Conservation (phyloP, 768 basidiomycete genomes). For the Suillus clintonianus region DNA sequence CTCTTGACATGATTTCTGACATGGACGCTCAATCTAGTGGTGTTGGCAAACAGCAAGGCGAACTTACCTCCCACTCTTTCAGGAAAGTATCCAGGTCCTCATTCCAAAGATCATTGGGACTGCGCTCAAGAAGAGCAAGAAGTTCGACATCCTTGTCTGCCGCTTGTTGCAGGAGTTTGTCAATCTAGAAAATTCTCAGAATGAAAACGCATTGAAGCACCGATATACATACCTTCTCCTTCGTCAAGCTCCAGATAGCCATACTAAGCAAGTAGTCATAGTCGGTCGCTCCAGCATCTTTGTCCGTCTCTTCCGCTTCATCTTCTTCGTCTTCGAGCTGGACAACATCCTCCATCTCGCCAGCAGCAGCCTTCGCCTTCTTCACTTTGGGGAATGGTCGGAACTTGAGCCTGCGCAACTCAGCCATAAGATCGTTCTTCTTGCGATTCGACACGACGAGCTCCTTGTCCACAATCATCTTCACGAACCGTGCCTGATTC, state of each 20-base stretch:
- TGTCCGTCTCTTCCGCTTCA: conserved; percentile 49
- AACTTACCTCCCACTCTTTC: conserved; percentile 79
- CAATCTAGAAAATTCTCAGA: conserved; percentile 55
- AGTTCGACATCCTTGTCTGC: conserved; percentile 83
- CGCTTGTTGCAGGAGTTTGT: conserved; percentile 78
- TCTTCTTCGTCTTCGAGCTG: conserved; percentile 53
- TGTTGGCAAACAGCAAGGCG: not conserved
- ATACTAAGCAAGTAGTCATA: conserved; percentile 95
- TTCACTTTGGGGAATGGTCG: conserved; percentile 84
- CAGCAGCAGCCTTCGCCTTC: conserved; percentile 61
- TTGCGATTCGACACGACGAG: conserved; percentile 85
- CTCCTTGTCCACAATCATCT: conserved; percentile 90
- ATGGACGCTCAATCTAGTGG: conserved; percentile 3
- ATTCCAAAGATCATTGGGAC: conserved; percentile 87
- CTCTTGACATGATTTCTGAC: conserved; percentile 41
- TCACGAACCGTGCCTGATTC: conserved; percentile 95
- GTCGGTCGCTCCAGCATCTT: conserved; percentile 54
- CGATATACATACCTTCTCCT: conserved; percentile 67
- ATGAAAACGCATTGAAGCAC: conserved; percentile 9
- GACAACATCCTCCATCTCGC: conserved; percentile 61
- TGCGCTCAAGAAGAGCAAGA: conserved; percentile 70
- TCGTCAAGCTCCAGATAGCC: conserved; percentile 94
- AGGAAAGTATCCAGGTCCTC: conserved; percentile 84
- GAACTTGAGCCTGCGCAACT: conserved; percentile 84
- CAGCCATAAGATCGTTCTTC: conserved; percentile 81